Base-by-base conservation (phyloP, 495 filamentous ascomycete species). In the Friedmanniomyces simplex region DNA sequence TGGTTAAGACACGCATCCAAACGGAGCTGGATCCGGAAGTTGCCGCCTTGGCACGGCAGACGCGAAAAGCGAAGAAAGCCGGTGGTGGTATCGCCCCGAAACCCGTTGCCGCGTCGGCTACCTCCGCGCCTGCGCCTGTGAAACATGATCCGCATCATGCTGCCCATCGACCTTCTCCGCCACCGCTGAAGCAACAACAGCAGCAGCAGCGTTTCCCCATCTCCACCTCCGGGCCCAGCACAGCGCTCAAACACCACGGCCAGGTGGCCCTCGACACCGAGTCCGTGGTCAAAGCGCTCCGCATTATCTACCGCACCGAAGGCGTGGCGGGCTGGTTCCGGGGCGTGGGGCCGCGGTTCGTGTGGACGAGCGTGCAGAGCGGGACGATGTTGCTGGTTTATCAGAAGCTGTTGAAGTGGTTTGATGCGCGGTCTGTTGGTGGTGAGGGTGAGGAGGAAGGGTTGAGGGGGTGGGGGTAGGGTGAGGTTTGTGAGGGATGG, bases 281-380 rank as follows among this genome's bases (percentile, higher is more conserved):
- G 8, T 95, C 89, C 0, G 85, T 97, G 28, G 72, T 93, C 51
- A 91, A 81, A 0, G 94, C 93, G 0, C 72, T 98, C 50, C 84
- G 76, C 63, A 76, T 93, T 32, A 90, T 98, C 46, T 98, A 96
- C 72, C 80, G 79, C 58, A 86, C 84, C 1, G 93, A 98, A 69
- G 93, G 93, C 0, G 54, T 96, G 37, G 80, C 73, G 0, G 94
- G 93, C 12, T 95, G 91, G 82, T 98, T 98, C 70, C 82, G 94
- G 36, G 93, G 93, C 13, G 93, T 98, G 34, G 93, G 89, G 5
- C 93, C 93, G 10, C 81, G 93, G 32, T 82, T 83, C 54, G 89
- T 96, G n/a, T 98, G 93, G 93, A 97, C 93, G 48, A 94, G 89
- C 67, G 87, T 96, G 49, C 93, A 98, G 73, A 93, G 87, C 66